These are phyloP conservation scores for Didymella pomorum DNA, from an alignment of 2,329 filamentous ascomycete species.

Conservation along the genomic window DNA sequence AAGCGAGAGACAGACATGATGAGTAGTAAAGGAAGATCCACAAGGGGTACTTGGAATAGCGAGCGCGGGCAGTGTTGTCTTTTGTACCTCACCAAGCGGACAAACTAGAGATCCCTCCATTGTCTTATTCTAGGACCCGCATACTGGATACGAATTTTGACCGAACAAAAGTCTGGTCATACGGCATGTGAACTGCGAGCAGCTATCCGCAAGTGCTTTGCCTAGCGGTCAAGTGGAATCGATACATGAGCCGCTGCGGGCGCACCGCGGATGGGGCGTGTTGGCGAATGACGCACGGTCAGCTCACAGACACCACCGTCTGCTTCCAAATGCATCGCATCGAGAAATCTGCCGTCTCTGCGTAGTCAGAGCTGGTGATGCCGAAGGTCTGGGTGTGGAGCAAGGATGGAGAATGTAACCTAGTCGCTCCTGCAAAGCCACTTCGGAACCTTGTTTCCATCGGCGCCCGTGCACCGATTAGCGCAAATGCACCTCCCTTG, in stretches of 20 bases:
- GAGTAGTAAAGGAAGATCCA: conserved; percentile 1
- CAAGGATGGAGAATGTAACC: conserved; percentile 6
- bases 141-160: conserved; percentile 20
- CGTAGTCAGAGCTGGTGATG: conserved; percentile 14
- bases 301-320: conserved; percentile 23
- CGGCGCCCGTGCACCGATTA: conserved; percentile 12
- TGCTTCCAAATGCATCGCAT: conserved; percentile 26
- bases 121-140: conserved; percentile 20
- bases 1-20: conserved; percentile 42
- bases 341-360: conserved; percentile 3
- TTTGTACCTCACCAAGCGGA: conserved; percentile 29
- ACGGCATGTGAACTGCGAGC: conserved; percentile 32
- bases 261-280: conserved; percentile 26
- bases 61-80: conserved; percentile 26
- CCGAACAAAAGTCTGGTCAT: conserved; percentile 23
- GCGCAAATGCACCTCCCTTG: conserved; percentile 2
- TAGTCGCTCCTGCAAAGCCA: conserved; percentile 10
- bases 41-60: conserved; percentile 3
- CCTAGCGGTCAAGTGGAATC: conserved; percentile 19
- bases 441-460: conserved; percentile 16
- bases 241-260: conserved; percentile 26
- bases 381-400: conserved; percentile 15
- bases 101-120: conserved; percentile 19
- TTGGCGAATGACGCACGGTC: conserved; percentile 24
- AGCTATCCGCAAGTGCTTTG: conserved; percentile 25